phyloP scores from a whole-genome alignment of 345 rosid species.

The Trapa incisa region DNA sequence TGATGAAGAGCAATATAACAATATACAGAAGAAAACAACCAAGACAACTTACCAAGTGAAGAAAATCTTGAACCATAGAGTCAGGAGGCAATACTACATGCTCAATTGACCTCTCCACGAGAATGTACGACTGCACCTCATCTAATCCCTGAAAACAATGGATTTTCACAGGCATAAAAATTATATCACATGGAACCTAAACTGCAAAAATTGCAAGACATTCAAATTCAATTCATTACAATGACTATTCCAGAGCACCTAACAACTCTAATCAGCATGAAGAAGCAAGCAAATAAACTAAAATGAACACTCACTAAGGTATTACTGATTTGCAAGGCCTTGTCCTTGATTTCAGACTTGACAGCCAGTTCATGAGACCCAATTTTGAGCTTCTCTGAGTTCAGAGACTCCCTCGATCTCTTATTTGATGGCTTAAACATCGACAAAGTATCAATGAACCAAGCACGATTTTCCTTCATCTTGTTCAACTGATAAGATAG shows the following conservation, averaged over 20 bases:
- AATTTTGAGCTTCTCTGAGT: conserved; percentile 34
- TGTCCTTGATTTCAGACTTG: conserved; percentile 48
- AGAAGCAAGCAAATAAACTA: background rate
- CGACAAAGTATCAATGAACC: conserved; percentile 54
- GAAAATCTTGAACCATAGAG: conserved; percentile 34
- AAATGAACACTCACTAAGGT: conserved; percentile 34
- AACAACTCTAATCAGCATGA: background rate
- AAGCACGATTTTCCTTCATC: conserved; percentile 53
- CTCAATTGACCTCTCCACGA: conserved; percentile 53
- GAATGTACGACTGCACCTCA: conserved; percentile 79
- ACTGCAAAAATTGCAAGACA: background rate
- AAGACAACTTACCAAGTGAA: conserved; percentile 46
- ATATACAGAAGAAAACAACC: conserved; percentile 1
- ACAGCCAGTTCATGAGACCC: conserved; percentile 47
- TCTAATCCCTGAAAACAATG: conserved; percentile 51
- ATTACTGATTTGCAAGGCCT: conserved; percentile 58
- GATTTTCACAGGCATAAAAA: background rate
- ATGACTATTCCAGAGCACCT: background rate
- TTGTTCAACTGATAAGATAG: conserved; percentile 41
- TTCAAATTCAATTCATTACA: background rate
- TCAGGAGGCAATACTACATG: conserved; percentile 22
- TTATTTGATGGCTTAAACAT: conserved; percentile 48
- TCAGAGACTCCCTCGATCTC: conserved; percentile 67
- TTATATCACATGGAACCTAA: background rate
- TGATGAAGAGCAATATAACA: background rate